Conservation (phyloP, 371 early-diverging fungal species). For the Nematocida displodere region DNA sequence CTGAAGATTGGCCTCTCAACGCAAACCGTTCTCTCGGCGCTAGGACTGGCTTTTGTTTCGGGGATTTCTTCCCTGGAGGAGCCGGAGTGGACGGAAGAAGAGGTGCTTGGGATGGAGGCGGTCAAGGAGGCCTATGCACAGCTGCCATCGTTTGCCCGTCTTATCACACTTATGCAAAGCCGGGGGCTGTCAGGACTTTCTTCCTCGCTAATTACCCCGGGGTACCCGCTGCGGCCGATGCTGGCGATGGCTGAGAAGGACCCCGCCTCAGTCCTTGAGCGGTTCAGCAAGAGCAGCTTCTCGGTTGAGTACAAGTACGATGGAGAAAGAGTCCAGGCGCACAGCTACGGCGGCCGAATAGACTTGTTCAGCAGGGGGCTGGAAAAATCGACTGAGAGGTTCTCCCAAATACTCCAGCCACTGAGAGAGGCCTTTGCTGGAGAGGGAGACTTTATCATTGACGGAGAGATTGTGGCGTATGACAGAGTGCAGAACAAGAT, state of each 20-base stretch:
- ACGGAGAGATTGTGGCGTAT: constrained; percentile 99
- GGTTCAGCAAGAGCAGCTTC: constrained; percentile 76
- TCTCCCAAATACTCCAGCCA: constrained; percentile 78
- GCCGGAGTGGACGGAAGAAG: constrained; percentile 43
- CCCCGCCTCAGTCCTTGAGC: constrained; percentile 79
- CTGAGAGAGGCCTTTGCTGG: constrained; percentile 67
- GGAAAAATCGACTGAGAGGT: constrained; percentile 86
- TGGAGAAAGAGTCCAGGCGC: constrained; percentile 94
- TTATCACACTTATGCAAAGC: constrained; percentile 64
- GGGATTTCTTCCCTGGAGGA: neutral
- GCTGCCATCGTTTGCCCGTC: constrained; percentile 57
- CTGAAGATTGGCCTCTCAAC: constrained; percentile 91
- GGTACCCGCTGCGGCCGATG: constrained; percentile 98
- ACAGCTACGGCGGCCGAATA: constrained; percentile 52
- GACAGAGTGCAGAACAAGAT: constrained; percentile 74
- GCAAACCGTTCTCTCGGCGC: constrained; percentile 76
- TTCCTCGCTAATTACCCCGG: constrained; percentile 66
- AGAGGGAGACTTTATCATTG: constrained; percentile 81
- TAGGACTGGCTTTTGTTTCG: constrained; percentile 73
- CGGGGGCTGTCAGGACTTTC: constrained; percentile 66
- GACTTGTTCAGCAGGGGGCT: constrained; percentile 84
- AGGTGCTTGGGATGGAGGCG: constrained; percentile 34
- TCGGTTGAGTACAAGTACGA: constrained; percentile 99
- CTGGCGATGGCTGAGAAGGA: constrained; percentile 94
- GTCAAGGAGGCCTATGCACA: constrained; percentile 64